Evolutionary conservation across 108 stramenopile species (phyloP), one percentile per base, ranked within the genome.

Genomic region (Nitzschia putrida): DNA sequence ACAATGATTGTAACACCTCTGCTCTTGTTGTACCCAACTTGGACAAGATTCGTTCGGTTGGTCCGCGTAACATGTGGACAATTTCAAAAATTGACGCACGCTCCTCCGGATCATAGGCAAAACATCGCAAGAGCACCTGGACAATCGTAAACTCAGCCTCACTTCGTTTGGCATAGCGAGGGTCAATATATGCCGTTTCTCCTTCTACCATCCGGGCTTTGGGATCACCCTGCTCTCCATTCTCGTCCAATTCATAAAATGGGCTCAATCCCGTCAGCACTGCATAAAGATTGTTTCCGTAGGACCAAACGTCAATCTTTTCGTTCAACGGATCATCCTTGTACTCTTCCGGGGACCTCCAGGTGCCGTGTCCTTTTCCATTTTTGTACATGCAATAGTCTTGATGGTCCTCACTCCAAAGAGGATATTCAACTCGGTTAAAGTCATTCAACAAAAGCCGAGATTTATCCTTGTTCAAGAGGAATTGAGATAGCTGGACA

Each of bases 391-490:
- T 73, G 63, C 92, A 93, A 75, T 87, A 89, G 53, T 78, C 65
- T 26, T 70, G 38, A 7, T 72, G 63, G 2, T 78, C 60, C 20
- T 66, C 66, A 64, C 89, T 79, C 61, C 55, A 89, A 22, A 86
- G 73, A 60, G 86, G 60, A 37, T 84, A 61, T 57, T 89, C 85
- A 0, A 89, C 92, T 42, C 89, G 73, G 51, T 93, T 93, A 69
- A 85, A 93, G 64, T 93, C 92, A 23, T 88, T 87, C 22, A 93
- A 65, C 71, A 88, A 90, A 16, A 89, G 61, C 51, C 29, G 52
- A 55, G 57, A 77, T 59, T 63, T 68, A 24, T 57, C 82, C 61
- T 56, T 61, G 29, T 45, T 61, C 29, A 79, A 57, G 10, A 92
- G 74, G 74, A 83, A 92, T 66, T 92, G 90, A 0, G 57, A 66